These are phyloP conservation scores for Nothophytophthora sp. DNA, from an alignment of 352 stramenopile genomes.

Conservation along the genomic window DNA sequence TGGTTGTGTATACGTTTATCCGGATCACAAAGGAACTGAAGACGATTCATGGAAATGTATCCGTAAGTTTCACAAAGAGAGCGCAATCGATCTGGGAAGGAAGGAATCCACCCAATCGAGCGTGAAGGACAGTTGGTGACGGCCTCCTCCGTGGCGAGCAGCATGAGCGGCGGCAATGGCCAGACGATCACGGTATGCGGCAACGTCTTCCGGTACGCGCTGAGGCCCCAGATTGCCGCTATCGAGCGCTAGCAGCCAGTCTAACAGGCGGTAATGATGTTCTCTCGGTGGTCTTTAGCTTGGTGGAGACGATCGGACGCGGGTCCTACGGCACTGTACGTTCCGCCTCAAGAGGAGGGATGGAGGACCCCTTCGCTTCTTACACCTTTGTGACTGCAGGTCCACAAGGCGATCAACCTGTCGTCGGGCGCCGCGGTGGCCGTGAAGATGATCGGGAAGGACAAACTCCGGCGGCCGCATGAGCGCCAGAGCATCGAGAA, in stretches of 20 bases:
- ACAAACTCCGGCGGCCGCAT: slow-evolving; percentile 68
- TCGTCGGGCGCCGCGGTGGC: slow-evolving; percentile 74
- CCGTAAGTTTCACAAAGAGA: too few species aligned
- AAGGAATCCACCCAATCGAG: too few species aligned
- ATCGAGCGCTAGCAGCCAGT: background rate
- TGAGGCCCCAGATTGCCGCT: background rate
- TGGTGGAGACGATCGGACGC: slow-evolving; percentile 78
- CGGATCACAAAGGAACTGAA: too few species aligned
- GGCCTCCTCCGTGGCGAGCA: slow-evolving; percentile 3
- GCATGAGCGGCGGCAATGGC: slow-evolving; percentile 63
- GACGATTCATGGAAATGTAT: too few species aligned
- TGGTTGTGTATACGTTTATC: too few species aligned
- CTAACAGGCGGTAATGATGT: too few species aligned
- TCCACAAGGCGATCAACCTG: slow-evolving; percentile 86
- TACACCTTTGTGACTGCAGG: slow-evolving; percentile 27
- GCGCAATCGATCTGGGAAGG: too few species aligned
- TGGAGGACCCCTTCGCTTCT: background rate
- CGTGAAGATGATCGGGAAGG: slow-evolving; percentile 82
- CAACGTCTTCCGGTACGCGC: slow-evolving; percentile 74
- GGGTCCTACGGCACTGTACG: slow-evolving; percentile 83
- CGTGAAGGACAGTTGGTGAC: too few species aligned
- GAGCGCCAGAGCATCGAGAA: slow-evolving; percentile 85
- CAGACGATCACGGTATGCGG: slow-evolving; percentile 81
- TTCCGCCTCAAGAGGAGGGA: background rate
- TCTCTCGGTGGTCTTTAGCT: slow-evolving; percentile 23